Evolutionary conservation across 768 basidiomycete species (phyloP), one percentile per base, ranked within the genome.

Genomic region (Hirschioporus abietinus): DNA sequence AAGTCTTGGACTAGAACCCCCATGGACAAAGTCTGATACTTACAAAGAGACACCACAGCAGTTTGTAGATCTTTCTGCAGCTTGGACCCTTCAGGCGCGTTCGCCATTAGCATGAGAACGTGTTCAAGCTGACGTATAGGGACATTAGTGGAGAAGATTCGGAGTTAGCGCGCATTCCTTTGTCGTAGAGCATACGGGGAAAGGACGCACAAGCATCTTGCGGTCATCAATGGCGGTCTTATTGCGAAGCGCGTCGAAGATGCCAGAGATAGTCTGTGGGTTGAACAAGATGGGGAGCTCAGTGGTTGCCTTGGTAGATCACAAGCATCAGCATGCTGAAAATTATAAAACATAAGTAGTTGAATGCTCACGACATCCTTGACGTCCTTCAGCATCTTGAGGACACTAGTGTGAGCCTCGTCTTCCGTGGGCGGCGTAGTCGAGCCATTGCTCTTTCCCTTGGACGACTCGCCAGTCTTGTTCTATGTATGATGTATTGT

Each of bases 141-240:
- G 36, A 18, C 64, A 65, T 60, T 20, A 12, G 30, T 35, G 59
- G 42, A n/a, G 63, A n/a, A 61, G n/a, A 18, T 30, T 15, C 26
- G 26, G 60, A 24, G 63, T 52, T 52, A 52, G 42, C 42, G 12
- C 12, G 20, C 12, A 52, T 52, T 3, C 42, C 12, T 12, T 20
- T 52, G 12, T 52, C 42, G 20, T 52, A 52, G 42, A 1, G 42
- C 7, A 61, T 15, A 35, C 26, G 24, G 27, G 15, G 60, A 1
- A 60, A 5, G 18, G n/a, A 78, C 88, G 64, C 64, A 91, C 92
- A 60, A 89, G 76, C 74, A 92, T 81, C 75, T 92, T 90, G 64
- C 92, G 83, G 72, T 95, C 92, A 76, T 95, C 90, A 24, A 93
- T 78, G 8, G 84, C 79, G 63, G 86, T 86, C 12, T 79, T 77